Percentiles rank a stretch among this genome's conserved stretches.
phyloP scores from a whole-genome alignment of 2,329 filamentous ascomycete genomes.

The Thielaviopsis ethacetica region DNA sequence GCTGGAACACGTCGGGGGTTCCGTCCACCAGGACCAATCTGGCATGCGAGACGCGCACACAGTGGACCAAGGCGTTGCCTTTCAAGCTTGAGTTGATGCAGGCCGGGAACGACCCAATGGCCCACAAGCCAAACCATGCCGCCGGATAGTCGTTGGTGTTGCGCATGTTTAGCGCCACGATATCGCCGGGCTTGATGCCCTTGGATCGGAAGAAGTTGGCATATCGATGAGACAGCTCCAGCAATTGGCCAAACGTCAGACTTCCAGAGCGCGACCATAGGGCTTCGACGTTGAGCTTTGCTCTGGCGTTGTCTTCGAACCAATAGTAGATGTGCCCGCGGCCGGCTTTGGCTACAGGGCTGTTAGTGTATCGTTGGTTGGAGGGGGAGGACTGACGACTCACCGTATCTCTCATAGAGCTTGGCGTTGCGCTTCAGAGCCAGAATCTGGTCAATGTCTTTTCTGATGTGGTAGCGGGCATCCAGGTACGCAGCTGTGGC shows the following conservation, averaged over 20 bases:
- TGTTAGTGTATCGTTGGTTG: conserved; percentile 13
- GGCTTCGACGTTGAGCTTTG: conserved; percentile 35
- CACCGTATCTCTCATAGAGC: conserved; percentile 31
- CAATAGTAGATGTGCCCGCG: conserved; percentile 47
- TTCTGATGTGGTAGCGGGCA: conserved; percentile 49
- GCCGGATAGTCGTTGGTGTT: conserved; percentile 54
- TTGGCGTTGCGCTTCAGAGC: conserved; percentile 26
- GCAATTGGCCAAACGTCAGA: conserved; percentile 42
- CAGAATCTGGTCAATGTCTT: conserved; percentile 39
- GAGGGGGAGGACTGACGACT: conserved; percentile 5
- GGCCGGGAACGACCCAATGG: conserved; percentile 51
- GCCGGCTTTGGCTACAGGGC: conserved; percentile 21
- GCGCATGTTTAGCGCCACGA: conserved; percentile 50
- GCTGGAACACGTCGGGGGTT: conserved; percentile 32
- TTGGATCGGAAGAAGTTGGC: conserved; percentile 43
- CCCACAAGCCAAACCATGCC: conserved; percentile 46
- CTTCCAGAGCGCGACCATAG: conserved; percentile 50
- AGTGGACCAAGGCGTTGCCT: conserved; percentile 48
- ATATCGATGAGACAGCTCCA: conserved; percentile 41
- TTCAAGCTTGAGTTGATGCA: conserved; percentile 56
- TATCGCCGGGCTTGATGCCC: conserved; percentile 40
- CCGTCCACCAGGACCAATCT: conserved; percentile 56
- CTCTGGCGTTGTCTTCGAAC: conserved; percentile 39
- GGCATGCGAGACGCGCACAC: conserved; percentile 39
- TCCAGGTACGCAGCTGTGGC: conserved; percentile 35